Evolutionary conservation across 805 yeast species (phyloP), one percentile per base, ranked within the genome.

Genomic region (Candida tallmaniae): DNA sequence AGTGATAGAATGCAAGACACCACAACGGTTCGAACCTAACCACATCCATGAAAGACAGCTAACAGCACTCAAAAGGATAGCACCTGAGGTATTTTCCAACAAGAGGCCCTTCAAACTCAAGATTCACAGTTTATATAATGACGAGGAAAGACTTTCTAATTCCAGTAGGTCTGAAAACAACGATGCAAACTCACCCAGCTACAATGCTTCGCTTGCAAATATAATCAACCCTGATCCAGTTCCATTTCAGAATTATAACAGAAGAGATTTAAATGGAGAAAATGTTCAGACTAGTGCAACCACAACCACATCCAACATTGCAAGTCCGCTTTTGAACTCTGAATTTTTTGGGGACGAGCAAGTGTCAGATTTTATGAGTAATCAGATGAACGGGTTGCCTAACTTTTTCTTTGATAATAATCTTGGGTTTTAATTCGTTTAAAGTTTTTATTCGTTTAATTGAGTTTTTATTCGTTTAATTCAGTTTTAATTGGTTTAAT

Each of bases 361-460:
- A 5, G 28, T 50, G 5, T 36, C 47, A 10, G 45, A 38, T 36
- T 42, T 50, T 39, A 39, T 54, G 6, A 47, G 39, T 24, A 42
- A 50, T 10, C 63, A 58, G 36, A 43, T 57, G 45, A 46, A 49
- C 32, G 50, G 45, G 23, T 38, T 63, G 36, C 70, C 71, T 5
- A 65, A 64, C 39, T 60, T 54, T 34, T 64, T 65, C 42, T 62
- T 56, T 34, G 71, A 65, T 37, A 60, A 60, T 34, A 60, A 52
- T 32, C 32, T 58, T 27, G 58, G 58, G 13, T 41, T 47, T 14
- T 53, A 31, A 36, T 26, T 11, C 20, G n/a, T n/a, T n/a, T n/a
- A n/a, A n/a, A n/a, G n/a, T n/a, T n/a, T n/a, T n/a, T n/a, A n/a
- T n/a, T n/a, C n/a, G n/a, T n/a, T n/a, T n/a, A n/a, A n/a, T n/a